A percentile compares a stretch with the other conserved stretches of the same genome.
phyloP scores from a whole-genome alignment of 164 flowering plant species.

The Annona squamosa region DNA sequence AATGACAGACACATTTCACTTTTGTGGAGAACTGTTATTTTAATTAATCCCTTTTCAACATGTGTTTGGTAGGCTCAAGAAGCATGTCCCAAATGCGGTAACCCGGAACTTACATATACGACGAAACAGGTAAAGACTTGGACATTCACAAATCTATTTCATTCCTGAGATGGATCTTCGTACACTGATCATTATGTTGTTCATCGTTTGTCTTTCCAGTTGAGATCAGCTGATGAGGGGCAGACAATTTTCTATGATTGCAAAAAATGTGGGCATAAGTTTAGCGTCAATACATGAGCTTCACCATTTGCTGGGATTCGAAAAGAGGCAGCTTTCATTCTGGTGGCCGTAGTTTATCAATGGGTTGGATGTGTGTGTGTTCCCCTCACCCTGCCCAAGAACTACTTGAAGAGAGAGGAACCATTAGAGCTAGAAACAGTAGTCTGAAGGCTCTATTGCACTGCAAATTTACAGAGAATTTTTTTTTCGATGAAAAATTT shows the following conservation, averaged over 20 bases:
- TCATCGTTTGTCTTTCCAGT: slow-evolving; percentile 22
- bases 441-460: too few relatives aligned
- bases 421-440: too few relatives aligned
- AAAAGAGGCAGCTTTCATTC: too few relatives aligned
- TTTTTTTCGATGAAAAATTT: too few relatives aligned
- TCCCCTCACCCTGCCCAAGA: too few relatives aligned
- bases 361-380: too few relatives aligned
- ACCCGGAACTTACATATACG: slow-evolving; percentile 24
- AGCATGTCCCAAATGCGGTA: slow-evolving; percentile 25
- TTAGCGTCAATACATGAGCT: slow-evolving; percentile 28
- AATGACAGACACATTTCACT: not conserved
- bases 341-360: too few relatives aligned
- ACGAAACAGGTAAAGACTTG: slow-evolving; percentile 28
- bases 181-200: not conserved
- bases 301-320: not conserved
- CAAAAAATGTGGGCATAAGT: slow-evolving; percentile 35
- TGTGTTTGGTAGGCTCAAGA: slow-evolving; percentile 18
- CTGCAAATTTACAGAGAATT: too few relatives aligned
- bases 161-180: not conserved
- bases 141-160: not conserved
- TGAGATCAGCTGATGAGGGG: slow-evolving; percentile 78
- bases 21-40: not conserved
- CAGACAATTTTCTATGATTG: slow-evolving; percentile 52
- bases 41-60: not conserved
- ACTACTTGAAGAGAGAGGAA: too few relatives aligned